Conservation (phyloP, 1,284 basidiomycete genomes). For the Papiliotrema fonsecae region DNA sequence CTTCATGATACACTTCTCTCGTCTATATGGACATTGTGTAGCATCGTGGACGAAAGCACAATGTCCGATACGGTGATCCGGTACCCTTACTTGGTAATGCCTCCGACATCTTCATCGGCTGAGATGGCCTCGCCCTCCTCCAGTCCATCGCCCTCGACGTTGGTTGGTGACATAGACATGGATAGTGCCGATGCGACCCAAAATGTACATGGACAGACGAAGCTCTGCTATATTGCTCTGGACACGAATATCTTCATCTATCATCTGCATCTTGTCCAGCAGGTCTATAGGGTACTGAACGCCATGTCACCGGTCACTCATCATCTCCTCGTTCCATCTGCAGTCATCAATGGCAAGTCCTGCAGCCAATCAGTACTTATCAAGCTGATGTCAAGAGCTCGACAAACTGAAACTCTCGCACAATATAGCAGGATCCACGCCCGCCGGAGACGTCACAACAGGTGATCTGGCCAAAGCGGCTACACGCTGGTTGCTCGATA, state of each 20-base stretch:
- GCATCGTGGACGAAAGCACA: too few species aligned
- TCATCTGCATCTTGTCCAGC: conserved; percentile 19
- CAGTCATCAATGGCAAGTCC: conserved; percentile 32
- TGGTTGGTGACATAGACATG: conserved; percentile 11
- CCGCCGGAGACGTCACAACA: conserved; percentile 8
- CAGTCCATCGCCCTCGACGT: not conserved
- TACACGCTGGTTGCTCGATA: conserved; percentile 25
- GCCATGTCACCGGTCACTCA: not conserved
- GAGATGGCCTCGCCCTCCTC: not conserved
- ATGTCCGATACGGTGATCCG: too few species aligned
- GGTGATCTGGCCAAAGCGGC: conserved; percentile 23
- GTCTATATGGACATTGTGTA: too few species aligned
- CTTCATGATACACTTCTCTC: too few species aligned
- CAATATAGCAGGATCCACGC: conserved; percentile 7
- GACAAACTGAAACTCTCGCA: conserved; percentile 8
- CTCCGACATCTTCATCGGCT: not conserved
- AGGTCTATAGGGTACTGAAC: conserved; percentile 14
- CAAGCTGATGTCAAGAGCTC: conserved; percentile 9
- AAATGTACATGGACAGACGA: too few species aligned
- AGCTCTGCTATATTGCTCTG: conserved; percentile 29
- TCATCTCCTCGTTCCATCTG: conserved; percentile 25
- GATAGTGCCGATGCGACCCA: not conserved
- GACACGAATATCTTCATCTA: conserved; percentile 39
- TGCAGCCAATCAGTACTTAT: not conserved
- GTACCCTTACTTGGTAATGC: conserved; percentile 3